These are phyloP conservation scores for Penicillium samsonianum DNA, from an alignment of 495 filamentous ascomycete genomes.

Conservation along the genomic window DNA sequence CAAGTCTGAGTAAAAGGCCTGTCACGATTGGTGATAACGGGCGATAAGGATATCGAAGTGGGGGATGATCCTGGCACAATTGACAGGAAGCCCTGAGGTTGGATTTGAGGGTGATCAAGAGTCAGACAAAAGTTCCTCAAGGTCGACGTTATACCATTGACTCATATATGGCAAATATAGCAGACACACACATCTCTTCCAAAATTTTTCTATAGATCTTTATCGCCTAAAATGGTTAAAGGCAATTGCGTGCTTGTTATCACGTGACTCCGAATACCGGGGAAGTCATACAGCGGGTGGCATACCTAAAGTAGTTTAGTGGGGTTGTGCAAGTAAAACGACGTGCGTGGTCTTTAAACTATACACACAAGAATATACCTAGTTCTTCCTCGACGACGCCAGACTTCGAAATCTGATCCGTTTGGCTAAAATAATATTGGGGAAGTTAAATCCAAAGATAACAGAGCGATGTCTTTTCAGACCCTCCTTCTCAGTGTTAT, in stretches of 20 bases:
- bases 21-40: conserved; percentile 30
- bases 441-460: background rate
- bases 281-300: background rate
- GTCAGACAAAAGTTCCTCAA: too few relatives aligned
- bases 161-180: background rate
- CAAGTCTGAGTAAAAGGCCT: conserved; percentile 28
- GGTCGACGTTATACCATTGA: background rate
- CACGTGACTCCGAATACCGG: background rate
- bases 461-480: too few relatives aligned
- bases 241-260: conserved; percentile 9
- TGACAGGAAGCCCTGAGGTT: conserved; percentile 4
- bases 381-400: too few relatives aligned
- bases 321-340: background rate
- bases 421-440: background rate
- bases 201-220: conserved; percentile 26
- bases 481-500: too few relatives aligned
- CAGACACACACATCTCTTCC: background rate
- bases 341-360: background rate
- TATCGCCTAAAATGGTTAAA: conserved; percentile 8
- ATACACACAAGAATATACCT: too few relatives aligned
- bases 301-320: background rate
- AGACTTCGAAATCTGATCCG: too few relatives aligned
- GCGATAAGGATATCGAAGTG: conserved; percentile 24
- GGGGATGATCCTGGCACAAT: conserved; percentile 1
- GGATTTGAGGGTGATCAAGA: background rate